Conservation (phyloP, 1,139 yeast genomes). For the Kodamaea sp. region DNA sequence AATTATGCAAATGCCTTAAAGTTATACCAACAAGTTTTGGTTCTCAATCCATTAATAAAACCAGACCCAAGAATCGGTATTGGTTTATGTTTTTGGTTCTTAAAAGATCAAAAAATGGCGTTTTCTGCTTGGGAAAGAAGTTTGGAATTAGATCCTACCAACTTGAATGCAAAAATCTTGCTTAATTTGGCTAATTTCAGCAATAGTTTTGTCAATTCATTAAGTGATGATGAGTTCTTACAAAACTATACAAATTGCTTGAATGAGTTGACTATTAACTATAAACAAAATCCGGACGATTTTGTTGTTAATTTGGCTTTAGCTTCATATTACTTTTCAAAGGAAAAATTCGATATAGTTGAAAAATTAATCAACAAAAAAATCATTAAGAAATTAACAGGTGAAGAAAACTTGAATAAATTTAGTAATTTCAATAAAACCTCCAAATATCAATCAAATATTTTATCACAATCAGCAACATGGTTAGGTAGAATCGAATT, state of each 20-base stretch:
- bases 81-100: constrained; percentile 90
- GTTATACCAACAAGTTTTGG: constrained; percentile 76
- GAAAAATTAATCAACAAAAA: constrained; percentile 49
- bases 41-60: constrained; percentile 67
- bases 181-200: constrained; percentile 69
- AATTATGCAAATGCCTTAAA: constrained; percentile 74
- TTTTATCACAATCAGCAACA: constrained; percentile 74
- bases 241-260: constrained; percentile 48
- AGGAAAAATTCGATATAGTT: constrained; percentile 55
- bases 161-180: constrained; percentile 62
- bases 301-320: constrained; percentile 44
- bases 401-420: constrained; percentile 28
- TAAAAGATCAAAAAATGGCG: constrained; percentile 78
- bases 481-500: constrained; percentile 85
- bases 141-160: constrained; percentile 59
- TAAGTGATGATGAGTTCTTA: constrained; percentile 58
- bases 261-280: constrained; percentile 26
- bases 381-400: constrained; percentile 38
- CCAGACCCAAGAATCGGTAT: constrained; percentile 97
- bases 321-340: constrained; percentile 57
- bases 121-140: constrained; percentile 78
- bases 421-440: constrained; percentile 19
- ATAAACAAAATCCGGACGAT: constrained; percentile 25
- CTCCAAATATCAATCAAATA: constrained; percentile 29
- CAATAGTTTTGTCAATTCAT: constrained; percentile 53